phyloP scores from a whole-genome alignment of 1,284 basidiomycete species.

The Veloporphyrellus conicus region DNA sequence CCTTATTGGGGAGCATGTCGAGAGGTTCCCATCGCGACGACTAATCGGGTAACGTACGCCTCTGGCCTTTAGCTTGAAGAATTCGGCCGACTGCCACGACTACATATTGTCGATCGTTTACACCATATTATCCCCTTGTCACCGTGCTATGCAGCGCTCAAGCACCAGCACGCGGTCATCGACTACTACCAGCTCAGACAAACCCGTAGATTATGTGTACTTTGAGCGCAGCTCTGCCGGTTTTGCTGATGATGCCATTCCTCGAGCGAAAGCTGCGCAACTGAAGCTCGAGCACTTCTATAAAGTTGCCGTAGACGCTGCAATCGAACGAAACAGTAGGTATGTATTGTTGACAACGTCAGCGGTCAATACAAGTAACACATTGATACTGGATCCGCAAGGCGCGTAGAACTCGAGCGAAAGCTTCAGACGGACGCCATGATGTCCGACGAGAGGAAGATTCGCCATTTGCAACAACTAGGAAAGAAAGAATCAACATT shows the following conservation, averaged over 20 bases:
- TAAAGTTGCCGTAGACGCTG: conserved; percentile 87
- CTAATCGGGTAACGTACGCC: background rate
- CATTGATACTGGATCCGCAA: conserved; percentile 31
- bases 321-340: conserved; percentile 85
- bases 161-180: conserved; percentile 31
- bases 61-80: background rate
- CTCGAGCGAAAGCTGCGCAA: conserved; percentile 83
- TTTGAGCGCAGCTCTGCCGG: conserved; percentile 71
- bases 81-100: background rate
- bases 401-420: conserved; percentile 82
- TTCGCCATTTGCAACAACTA: conserved; percentile 74
- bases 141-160: conserved; percentile 27
- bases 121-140: background rate
- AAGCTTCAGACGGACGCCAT: conserved; percentile 61
- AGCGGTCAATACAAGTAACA: background rate
- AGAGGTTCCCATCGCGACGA: conserved; percentile 21
- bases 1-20: background rate
- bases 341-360: conserved; percentile 32
- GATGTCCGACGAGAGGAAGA: conserved; percentile 73
- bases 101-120: background rate
- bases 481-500: conserved; percentile 84
- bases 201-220: conserved; percentile 68
- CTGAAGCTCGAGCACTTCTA: conserved; percentile 90
- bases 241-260: conserved; percentile 71
- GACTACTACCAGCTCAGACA: conserved; percentile 21